Evolutionary conservation across 2,329 filamentous ascomycete genomes (phyloP).

Genomic region (Coniochaeta prunicola): DNA sequence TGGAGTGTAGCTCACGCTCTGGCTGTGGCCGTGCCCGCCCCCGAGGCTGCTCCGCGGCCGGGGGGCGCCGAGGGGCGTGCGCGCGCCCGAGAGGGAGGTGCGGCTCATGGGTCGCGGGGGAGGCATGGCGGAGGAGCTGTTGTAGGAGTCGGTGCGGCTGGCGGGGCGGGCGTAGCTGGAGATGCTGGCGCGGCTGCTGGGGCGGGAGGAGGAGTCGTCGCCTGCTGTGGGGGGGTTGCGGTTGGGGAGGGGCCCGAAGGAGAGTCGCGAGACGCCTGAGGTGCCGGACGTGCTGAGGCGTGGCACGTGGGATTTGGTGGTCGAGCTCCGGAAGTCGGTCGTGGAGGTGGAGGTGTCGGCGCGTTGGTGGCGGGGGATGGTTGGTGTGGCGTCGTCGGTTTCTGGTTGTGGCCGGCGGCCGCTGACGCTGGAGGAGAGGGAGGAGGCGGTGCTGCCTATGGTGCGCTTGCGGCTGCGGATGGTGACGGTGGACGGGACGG

Average conservation of each 20-base stretch:
- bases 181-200: constrained; percentile 65
- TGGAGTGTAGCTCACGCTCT: constrained; percentile 47
- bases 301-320: constrained; percentile 41
- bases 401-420: neutral
- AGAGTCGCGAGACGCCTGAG: constrained; percentile 46
- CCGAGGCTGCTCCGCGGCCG: constrained; percentile 65
- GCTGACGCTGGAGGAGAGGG: constrained; percentile 22
- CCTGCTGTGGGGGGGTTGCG: constrained; percentile 39
- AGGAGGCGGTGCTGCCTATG: constrained; percentile 47
- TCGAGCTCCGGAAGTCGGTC: constrained; percentile 22
- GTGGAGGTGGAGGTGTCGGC: constrained; percentile 7
- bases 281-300: constrained; percentile 52
- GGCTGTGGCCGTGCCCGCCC: constrained; percentile 50
- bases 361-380: constrained; percentile 26
- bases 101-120: constrained; percentile 55
- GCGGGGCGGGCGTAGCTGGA: constrained; percentile 44
- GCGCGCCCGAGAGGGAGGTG: constrained; percentile 50
- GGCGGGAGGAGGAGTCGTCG: constrained; percentile 48
- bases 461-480: constrained; percentile 65
- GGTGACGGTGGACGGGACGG: constrained; percentile 50
- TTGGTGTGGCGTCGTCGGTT: constrained; percentile 44
- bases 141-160: constrained; percentile 40
- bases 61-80: constrained; percentile 52
- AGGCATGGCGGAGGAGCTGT: constrained; percentile 31
- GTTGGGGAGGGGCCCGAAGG: constrained; percentile 55